These are phyloP conservation scores for Brasilioporus rufonigricans DNA, from an alignment of 768 basidiomycete species.

Conservation along the genomic window DNA sequence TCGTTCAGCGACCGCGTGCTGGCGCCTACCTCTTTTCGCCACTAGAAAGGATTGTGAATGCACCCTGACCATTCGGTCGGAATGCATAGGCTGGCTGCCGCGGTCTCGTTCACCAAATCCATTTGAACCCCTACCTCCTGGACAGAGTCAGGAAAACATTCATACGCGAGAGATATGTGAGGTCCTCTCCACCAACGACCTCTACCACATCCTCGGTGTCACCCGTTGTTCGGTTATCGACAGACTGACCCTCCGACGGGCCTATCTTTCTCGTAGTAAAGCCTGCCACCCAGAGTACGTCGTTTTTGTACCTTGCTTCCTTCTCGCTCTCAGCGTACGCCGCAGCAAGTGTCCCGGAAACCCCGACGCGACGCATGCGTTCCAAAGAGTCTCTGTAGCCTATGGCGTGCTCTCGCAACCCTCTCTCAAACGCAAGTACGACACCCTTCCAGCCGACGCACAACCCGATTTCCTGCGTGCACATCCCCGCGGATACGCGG, in stretches of 20 bases:
- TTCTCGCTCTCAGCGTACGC: conserved; percentile 2
- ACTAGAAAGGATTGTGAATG: conserved; percentile 43
- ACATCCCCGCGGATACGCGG: conserved; percentile 54
- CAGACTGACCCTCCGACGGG: conserved; percentile 62
- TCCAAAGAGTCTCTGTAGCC: conserved; percentile 83
- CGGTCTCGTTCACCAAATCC: conserved; percentile 15
- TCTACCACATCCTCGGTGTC: conserved; percentile 74
- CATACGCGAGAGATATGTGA: conserved; percentile 31
- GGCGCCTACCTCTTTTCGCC: conserved; percentile 62
- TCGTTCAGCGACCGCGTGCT: conserved; percentile 54
- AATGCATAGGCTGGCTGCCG: conserved; percentile 28
- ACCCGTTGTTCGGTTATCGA: conserved; percentile 50
- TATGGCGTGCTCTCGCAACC: conserved; percentile 80
- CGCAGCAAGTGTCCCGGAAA: conserved; percentile 74
- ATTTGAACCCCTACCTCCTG: neutral
- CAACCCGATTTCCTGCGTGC: conserved; percentile 51
- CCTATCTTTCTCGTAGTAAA: conserved; percentile 72
- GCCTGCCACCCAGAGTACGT: conserved; percentile 87
- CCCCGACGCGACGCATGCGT: conserved; percentile 76
- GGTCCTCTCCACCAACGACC: conserved; percentile 60
- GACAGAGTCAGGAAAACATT: conserved; percentile 9
- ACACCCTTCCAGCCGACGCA: conserved; percentile 47
- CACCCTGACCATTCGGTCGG: conserved; percentile 26
- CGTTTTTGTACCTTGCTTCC: neutral
- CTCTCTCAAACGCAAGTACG: conserved; percentile 64